Percentiles rank a stretch among this genome's conserved stretches.
Evolutionary conservation across 2,329 filamentous ascomycete species (phyloP).

Genomic region (Pseudocercospora macadamiae): DNA sequence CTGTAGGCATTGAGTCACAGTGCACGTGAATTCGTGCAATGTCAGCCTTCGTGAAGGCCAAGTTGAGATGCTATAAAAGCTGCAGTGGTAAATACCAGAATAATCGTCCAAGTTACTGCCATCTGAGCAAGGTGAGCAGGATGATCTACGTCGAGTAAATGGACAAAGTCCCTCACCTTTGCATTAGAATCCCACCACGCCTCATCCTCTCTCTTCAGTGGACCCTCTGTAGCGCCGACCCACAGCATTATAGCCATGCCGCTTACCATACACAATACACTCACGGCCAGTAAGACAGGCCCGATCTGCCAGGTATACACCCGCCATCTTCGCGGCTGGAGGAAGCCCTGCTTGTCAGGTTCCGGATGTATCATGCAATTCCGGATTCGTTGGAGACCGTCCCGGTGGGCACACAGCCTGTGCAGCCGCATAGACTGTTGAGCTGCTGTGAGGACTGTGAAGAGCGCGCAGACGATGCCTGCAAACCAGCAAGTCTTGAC

Average conservation of each 20-base stretch:
- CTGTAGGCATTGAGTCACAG: no score
- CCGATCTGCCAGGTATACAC: slow-evolving; percentile 45
- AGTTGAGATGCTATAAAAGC: slow-evolving; percentile 9
- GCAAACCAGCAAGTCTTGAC: slow-evolving; percentile 48
- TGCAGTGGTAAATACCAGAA: slow-evolving; percentile 1
- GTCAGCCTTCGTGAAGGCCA: no score
- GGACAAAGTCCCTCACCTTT: slow-evolving; percentile 1
- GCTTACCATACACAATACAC: slow-evolving; percentile 42
- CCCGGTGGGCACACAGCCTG: slow-evolving; percentile 46
- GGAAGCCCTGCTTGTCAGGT: slow-evolving; percentile 27
- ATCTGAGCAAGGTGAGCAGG: slow-evolving; percentile 2
- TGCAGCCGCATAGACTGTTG: slow-evolving; percentile 49
- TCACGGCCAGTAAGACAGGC: slow-evolving; percentile 41
- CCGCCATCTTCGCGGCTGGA: slow-evolving; percentile 35
- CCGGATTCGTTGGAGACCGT: slow-evolving; percentile 43
- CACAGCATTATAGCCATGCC: slow-evolving; percentile 46
- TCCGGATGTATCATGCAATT: slow-evolving; percentile 34
- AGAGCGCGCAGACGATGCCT: slow-evolving; percentile 54
- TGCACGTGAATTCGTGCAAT: no score
- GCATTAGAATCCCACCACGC: slow-evolving; percentile 34
- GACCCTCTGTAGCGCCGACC: slow-evolving; percentile 35
- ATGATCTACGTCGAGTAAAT: background rate
- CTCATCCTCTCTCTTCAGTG: slow-evolving; percentile 23
- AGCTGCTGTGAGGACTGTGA: slow-evolving; percentile 52
- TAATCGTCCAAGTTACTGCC: slow-evolving; percentile 10